A percentile compares a stretch with the other conserved stretches of the same genome.
Conservation (phyloP, 2,329 filamentous ascomycete species). For the Colletotrichum sansevieriae region DNA sequence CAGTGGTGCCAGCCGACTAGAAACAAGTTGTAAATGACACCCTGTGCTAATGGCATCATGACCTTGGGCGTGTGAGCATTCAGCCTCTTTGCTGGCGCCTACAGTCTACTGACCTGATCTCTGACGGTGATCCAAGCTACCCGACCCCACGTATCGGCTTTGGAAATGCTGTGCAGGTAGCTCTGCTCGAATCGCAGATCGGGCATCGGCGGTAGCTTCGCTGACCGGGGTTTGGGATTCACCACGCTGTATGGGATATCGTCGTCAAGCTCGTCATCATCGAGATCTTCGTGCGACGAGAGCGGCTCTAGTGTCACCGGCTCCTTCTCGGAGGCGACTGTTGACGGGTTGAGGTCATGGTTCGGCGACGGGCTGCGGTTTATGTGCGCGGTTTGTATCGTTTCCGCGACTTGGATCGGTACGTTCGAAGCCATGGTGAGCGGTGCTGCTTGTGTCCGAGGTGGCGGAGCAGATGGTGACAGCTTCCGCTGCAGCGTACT, state of each 20-base stretch:
- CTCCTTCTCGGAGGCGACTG: constrained; percentile 75
- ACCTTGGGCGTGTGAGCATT: constrained; percentile 63
- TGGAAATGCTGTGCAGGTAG: constrained; percentile 89
- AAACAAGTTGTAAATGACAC: constrained; percentile 87
- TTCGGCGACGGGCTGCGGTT: constrained; percentile 76
- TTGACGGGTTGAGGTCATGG: constrained; percentile 86
- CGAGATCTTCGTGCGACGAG: constrained; percentile 54
- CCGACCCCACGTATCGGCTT: constrained; percentile 82
- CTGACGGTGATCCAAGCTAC: constrained; percentile 86
- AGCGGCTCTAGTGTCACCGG: constrained; percentile 53
- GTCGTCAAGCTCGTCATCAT: constrained; percentile 65
- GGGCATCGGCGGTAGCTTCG: constrained; percentile 75
- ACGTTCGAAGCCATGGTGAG: constrained; percentile 63
- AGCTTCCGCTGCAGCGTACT: constrained; percentile 15
- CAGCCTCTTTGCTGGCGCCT: background rate
- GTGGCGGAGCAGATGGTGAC: background rate
- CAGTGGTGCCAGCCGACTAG: constrained; percentile 91
- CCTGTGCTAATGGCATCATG: constrained; percentile 88
- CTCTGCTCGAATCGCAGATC: constrained; percentile 98
- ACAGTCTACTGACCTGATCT: constrained; percentile 78
- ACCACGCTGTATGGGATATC: constrained; percentile 78
- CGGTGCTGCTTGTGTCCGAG: background rate
- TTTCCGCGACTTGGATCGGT: constrained; percentile 78
- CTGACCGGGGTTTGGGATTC: constrained; percentile 61
- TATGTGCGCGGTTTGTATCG: constrained; percentile 85